Evolutionary conservation across 1,139 yeast species (phyloP), one percentile per base, ranked within the genome.

Genomic region (Yamadazyma taylorii): DNA sequence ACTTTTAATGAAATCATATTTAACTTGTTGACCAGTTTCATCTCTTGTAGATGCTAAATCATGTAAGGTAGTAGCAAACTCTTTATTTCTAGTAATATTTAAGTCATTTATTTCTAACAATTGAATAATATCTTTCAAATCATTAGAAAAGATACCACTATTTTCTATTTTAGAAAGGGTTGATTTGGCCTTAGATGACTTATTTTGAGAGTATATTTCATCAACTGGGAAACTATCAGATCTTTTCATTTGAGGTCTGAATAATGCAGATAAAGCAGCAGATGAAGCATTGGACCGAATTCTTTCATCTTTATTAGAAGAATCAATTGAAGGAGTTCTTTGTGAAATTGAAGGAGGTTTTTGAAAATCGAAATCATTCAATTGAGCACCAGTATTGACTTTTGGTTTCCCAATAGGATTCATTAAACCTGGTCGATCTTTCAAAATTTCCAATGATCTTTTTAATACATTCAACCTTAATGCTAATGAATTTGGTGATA

Each of bases 401-500:
- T 27, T 10, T 3, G 32, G n/a, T 9, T 15, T 34, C 16, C 38
- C 41, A 26, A 45, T 30, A n/a, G 45, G 32, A 17, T 56, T 60
- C 43, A 78, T 58, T 51, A 79, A 61, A 31, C 70, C 78, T 0
- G 86, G 86, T 34, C 84, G 63, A 37, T 81, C 89, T 40, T 78
- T 61, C 31, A 85, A 60, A 33, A 86, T 84, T 55, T 86, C 88
- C 35, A 87, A 61, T 6, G 94, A 83, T 45, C 95, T 65, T 51
- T 81, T 85, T 50, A 87, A 66, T 14, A 86, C 89, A 42, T 82
- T 81, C 43, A 87, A 63, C 39, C 96, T 66, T 37, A 86, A 76
- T 0, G 94, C 87, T 40, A 87, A 61, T 2, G 95, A 83, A 52
- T 85, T 84, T 15, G 89, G 92, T 4, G 94, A 82, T 39, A 85